A percentile compares a stretch with the other conserved stretches of the same genome.
These are phyloP conservation scores for Neoarthrinium moseri DNA, from an alignment of 2,329 filamentous ascomycete genomes.

Conservation along the genomic window DNA sequence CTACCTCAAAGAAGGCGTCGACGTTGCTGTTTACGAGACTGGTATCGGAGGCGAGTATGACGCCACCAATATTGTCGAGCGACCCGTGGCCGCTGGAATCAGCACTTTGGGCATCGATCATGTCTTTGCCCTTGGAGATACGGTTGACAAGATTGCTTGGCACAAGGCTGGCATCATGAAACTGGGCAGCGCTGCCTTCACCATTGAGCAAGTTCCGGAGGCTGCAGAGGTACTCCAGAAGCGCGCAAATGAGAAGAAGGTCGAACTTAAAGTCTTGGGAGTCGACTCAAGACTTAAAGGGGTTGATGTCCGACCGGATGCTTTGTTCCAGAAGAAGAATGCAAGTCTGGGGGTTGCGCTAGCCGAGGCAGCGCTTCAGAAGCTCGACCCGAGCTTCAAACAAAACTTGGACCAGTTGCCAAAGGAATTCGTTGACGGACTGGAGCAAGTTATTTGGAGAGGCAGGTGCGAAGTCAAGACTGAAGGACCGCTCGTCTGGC, in stretches of 20 bases:
- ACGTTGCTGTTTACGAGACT: conserved; percentile 64
- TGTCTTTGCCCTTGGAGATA: conserved; percentile 59
- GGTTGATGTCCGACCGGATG: conserved; percentile 51
- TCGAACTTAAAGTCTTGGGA: conserved; percentile 43
- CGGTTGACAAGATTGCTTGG: conserved; percentile 67
- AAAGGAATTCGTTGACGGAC: conserved; percentile 64
- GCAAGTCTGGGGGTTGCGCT: conserved; percentile 47
- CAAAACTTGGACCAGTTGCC: conserved; percentile 43
- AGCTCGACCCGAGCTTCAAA: conserved; percentile 35
- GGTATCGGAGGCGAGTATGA: conserved; percentile 69
- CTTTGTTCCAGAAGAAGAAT: conserved; percentile 59
- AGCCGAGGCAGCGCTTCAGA: conserved; percentile 46
- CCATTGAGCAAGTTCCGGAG: conserved; percentile 47
- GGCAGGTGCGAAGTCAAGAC: conserved; percentile 71
- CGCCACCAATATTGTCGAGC: conserved; percentile 64
- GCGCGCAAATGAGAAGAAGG: conserved; percentile 53
- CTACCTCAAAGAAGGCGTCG: conserved; percentile 62
- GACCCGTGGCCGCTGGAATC: conserved; percentile 59
- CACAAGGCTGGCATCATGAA: conserved; percentile 75
- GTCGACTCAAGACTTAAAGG: conserved; percentile 43
- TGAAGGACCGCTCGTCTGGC: conserved; percentile 67
- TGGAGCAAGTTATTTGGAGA: conserved; percentile 74
- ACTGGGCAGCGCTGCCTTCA: conserved; percentile 55
- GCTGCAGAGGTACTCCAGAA: conserved; percentile 44
- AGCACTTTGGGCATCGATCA: conserved; percentile 71